Conservation (phyloP, 129 eudicot genomes). For the Pulicaria dysenterica region DNA sequence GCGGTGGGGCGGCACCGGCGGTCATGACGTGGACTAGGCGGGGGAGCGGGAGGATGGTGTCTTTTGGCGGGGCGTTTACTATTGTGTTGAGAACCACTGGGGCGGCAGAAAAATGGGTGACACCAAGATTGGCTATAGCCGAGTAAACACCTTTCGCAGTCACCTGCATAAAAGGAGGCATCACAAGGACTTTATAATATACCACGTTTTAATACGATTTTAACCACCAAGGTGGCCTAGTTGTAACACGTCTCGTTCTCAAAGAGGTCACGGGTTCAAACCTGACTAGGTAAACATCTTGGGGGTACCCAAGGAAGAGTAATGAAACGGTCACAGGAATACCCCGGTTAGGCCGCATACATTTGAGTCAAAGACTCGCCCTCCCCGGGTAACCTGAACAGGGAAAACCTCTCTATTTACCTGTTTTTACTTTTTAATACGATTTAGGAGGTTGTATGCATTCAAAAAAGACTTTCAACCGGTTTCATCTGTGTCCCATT, state of each 20-base stretch:
- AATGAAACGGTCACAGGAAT: too few species aligned
- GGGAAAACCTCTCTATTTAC: too few species aligned
- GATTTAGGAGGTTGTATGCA: background rate
- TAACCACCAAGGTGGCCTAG: too few species aligned
- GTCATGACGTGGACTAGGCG: slow-evolving; percentile 78
- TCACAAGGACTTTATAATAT: background rate
- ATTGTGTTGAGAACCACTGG: slow-evolving; percentile 88
- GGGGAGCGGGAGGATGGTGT: slow-evolving; percentile 69
- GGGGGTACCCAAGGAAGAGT: too few species aligned
- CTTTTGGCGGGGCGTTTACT: slow-evolving; percentile 61
- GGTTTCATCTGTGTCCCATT: background rate
- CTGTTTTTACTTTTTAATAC: too few species aligned
- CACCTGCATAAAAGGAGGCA: slow-evolving; percentile 43
- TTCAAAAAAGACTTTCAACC: background rate
- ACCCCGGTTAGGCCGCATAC: too few species aligned
- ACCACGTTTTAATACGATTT: too few species aligned
- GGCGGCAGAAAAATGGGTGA: slow-evolving; percentile 89
- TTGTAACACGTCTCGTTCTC: too few species aligned
- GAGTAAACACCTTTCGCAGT: slow-evolving; percentile 72
- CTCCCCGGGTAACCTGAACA: too few species aligned
- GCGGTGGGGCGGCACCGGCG: slow-evolving; percentile 95
- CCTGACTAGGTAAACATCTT: too few species aligned
- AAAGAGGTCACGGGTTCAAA: too few species aligned
- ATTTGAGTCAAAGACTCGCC: too few species aligned
- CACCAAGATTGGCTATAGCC: slow-evolving; percentile 73